Base-by-base conservation (phyloP, 1,284 basidiomycete species). In the Malassezia sympodialis region DNA sequence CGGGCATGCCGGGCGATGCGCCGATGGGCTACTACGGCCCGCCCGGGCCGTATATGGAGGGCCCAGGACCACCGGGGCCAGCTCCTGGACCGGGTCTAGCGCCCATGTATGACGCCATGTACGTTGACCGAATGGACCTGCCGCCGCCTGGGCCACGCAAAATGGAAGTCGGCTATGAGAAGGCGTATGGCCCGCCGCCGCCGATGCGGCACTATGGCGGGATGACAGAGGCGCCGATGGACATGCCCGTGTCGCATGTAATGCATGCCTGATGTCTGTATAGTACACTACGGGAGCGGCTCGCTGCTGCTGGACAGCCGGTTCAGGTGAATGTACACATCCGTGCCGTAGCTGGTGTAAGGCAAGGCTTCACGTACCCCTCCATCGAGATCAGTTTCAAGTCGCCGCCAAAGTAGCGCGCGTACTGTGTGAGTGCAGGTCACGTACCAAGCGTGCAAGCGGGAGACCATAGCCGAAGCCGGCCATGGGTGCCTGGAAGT, bases 401-500 rank as follows among this genome's bases (percentile, higher is more conserved):
- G 76, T 96, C 91, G 3, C 93, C 93, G 1, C 94, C 93, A 75
- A 96, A 96, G 76, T 96, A 98, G 44, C 91, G 80, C 0, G 90
- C 90, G 67, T 96, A 96, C 58, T 65, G 52, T 40, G 17, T 26
- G 27, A 24, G 24, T 27, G 17, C n/a, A 17, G 40, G 37, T 6
- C 57, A 79, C 84, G 69, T 61, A 88, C 87, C 79, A 94, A 77
- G 76, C 90, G 79, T 49, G 88, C 90, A 23, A 94, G 79, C 8
- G 93, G 93, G 23, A 96, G 76, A 0, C 91, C 91, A 75, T 96
- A 96, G 12, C 72, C 72, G 39, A 74, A 96, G 2, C 93, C 93
- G 37, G 93, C 93, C 90, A 98, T 94, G 0, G 93, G 93, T 4
- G 93, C 93, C 74, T 90, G 90, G 77, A 96, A 96, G 76, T 98